Conservation (phyloP, 129 eudicot genomes). For the Arctium lappa region DNA sequence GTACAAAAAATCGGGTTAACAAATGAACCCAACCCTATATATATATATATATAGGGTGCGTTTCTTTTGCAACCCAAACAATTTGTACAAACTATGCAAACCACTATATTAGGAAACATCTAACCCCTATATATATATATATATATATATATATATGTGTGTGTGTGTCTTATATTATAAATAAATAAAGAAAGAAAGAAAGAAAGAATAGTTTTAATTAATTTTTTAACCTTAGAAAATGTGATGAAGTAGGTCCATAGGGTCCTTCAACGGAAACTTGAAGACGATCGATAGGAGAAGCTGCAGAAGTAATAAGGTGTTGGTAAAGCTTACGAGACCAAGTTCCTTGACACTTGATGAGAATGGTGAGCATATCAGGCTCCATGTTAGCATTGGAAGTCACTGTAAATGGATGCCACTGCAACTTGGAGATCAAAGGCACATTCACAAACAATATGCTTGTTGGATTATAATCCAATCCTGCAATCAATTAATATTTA, state of each 20-base stretch:
- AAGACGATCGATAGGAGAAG: slow-evolving; percentile 39
- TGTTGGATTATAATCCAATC: slow-evolving; percentile 46
- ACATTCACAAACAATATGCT: slow-evolving; percentile 63
- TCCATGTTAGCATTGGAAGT: slow-evolving; percentile 53
- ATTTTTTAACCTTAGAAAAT: slow-evolving; percentile 48
- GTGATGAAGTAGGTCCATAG: slow-evolving; percentile 58
- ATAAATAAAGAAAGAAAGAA: too few relatives aligned
- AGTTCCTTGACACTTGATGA: slow-evolving; percentile 54
- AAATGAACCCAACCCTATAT: too few relatives aligned
- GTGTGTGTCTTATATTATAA: too few relatives aligned
- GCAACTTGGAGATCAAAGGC: slow-evolving; percentile 59
- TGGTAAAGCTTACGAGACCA: slow-evolving; percentile 59
- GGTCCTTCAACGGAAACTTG: slow-evolving; percentile 70
- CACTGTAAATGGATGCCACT: slow-evolving; percentile 76
- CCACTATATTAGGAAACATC: too few relatives aligned
- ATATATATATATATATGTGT: too few relatives aligned
- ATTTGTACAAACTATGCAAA: too few relatives aligned
- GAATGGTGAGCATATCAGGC: slow-evolving; percentile 51
- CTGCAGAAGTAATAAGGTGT: slow-evolving; percentile 24
- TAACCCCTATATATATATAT: too few relatives aligned
- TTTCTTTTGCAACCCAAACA: too few relatives aligned
- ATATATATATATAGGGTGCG: too few relatives aligned
- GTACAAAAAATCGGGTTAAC: too few relatives aligned
- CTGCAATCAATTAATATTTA: slow-evolving; percentile 22
- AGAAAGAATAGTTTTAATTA: too few relatives aligned